A percentile compares a stretch with the other conserved stretches of the same genome.
phyloP scores from a whole-genome alignment of 306 rosid genomes.

The Citrullus colocynthis region DNA sequence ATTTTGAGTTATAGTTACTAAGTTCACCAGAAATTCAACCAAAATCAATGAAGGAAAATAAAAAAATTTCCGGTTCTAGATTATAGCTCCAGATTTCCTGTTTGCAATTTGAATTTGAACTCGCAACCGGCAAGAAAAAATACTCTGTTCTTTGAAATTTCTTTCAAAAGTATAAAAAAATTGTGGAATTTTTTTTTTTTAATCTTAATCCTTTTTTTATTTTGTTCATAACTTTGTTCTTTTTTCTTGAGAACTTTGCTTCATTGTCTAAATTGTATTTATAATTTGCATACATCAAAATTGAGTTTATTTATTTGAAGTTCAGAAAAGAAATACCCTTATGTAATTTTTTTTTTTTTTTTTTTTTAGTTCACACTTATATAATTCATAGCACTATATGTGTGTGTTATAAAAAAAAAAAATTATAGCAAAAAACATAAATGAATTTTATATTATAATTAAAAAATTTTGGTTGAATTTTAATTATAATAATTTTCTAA shows the following conservation, averaged over 20 bases:
- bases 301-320: no score
- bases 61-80: neutral
- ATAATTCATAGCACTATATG: no score
- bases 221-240: neutral
- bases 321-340: no score
- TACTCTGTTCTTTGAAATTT: neutral
- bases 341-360: no score
- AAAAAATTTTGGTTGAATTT: no score
- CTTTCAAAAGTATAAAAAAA: neutral
- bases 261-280: neutral
- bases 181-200: neutral
- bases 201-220: neutral
- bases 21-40: neutral
- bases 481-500: no score
- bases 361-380: no score
- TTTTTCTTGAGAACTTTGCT: no score
- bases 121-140: neutral
- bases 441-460: no score
- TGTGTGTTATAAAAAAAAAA: no score
- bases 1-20: slow-evolving; percentile 4
- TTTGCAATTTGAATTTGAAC: neutral
- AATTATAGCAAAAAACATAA: no score
- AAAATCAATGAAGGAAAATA: neutral
- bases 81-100: neutral
- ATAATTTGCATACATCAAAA: neutral